Evolutionary conservation across 2,329 filamentous ascomycete species (phyloP).

Genomic region (Gremmenia infestans): DNA sequence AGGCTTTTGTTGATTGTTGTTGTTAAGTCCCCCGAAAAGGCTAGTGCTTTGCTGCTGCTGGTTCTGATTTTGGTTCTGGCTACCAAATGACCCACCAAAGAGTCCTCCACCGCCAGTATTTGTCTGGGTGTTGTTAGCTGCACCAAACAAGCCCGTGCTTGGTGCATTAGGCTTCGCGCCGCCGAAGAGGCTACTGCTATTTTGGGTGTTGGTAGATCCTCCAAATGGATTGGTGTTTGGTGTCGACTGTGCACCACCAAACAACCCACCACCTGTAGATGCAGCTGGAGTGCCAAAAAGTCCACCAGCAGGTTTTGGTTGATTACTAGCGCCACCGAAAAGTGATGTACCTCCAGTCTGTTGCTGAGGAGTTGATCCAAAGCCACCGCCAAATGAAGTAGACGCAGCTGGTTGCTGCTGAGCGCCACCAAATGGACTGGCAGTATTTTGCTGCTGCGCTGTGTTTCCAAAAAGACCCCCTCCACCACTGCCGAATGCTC

Average conservation of each 20-base stretch:
- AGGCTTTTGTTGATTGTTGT: conserved; percentile 50
- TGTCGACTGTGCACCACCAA: conserved; percentile 35
- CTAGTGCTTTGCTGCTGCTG: conserved; percentile 37
- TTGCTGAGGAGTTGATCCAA: conserved; percentile 35
- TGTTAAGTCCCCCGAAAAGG: conserved; percentile 46
- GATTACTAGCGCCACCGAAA: conserved; percentile 36
- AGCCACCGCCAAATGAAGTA: conserved; percentile 32
- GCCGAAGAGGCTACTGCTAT: conserved; percentile 38
- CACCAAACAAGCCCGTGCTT: conserved; percentile 38
- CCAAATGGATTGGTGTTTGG: conserved; percentile 38
- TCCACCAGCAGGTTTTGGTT: conserved; percentile 30
- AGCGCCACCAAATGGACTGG: conserved; percentile 33
- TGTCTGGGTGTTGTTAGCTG: conserved; percentile 30
- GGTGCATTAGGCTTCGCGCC: conserved; percentile 35
- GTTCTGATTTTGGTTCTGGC: conserved; percentile 34
- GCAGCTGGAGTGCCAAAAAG: conserved; percentile 26
- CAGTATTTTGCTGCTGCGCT: conserved; percentile 7
- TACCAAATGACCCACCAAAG: conserved; percentile 35
- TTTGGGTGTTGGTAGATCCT: conserved; percentile 22
- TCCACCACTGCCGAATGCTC: conserved; percentile 10
- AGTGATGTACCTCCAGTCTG: conserved; percentile 33
- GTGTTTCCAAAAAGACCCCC: conserved; percentile 36
- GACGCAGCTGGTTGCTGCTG: conserved; percentile 31
- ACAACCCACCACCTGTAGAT: conserved; percentile 34
- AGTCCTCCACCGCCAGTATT: conserved; percentile 38